Percentiles rank a stretch among this genome's conserved stretches.
Evolutionary conservation across 2,329 filamentous ascomycete species (phyloP).

Genomic region (Leptographium flavum): DNA sequence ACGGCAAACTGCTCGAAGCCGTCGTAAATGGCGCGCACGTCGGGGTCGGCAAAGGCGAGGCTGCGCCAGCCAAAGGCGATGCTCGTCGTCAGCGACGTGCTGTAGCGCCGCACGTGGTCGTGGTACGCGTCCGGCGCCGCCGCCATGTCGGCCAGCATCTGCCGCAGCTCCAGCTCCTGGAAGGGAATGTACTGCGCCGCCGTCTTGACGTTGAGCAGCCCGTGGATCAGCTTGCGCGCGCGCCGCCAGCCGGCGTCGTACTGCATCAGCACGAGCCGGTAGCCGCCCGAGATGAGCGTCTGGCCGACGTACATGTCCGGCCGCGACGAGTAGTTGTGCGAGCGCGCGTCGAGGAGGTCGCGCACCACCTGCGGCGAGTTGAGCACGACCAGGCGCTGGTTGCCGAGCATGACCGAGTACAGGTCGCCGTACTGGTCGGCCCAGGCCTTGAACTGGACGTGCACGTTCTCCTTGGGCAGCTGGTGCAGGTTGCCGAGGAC

Average conservation of each 20-base stretch:
- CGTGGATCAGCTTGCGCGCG: conserved; percentile 25
- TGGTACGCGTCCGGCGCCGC: conserved; percentile 16
- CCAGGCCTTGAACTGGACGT: conserved; percentile 37
- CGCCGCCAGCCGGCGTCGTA: conserved; percentile 21
- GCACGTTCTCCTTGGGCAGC: conserved; percentile 26
- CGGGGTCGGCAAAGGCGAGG: conserved; percentile 5
- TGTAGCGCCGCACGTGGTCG: conserved; percentile 10
- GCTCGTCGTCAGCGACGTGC: conserved; percentile 8
- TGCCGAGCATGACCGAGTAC: conserved; percentile 35
- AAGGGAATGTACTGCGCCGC: conserved; percentile 37
- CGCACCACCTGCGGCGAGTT: conserved; percentile 19
- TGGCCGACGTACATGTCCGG: conserved; percentile 12
- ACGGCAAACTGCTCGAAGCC: conserved; percentile 2
- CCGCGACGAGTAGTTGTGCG: conserved; percentile 34
- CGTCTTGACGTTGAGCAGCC: conserved; percentile 29
- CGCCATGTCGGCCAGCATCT: conserved; percentile 35
- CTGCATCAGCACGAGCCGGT: conserved; percentile 5
- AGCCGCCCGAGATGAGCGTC: conserved; percentile 8
- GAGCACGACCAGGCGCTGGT: conserved; percentile 28
- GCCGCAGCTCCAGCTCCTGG: conserved; percentile 39
- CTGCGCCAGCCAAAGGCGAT: conserved; percentile 12
- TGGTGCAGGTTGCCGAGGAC: conserved; percentile 18
- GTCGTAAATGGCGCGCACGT: conserved; percentile 8
- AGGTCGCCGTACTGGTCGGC: conserved; percentile 29
- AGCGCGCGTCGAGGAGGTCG: conserved; percentile 35